Conservation (phyloP, 2,329 filamentous ascomycete genomes). For the Colletotrichum liaoningense region DNA sequence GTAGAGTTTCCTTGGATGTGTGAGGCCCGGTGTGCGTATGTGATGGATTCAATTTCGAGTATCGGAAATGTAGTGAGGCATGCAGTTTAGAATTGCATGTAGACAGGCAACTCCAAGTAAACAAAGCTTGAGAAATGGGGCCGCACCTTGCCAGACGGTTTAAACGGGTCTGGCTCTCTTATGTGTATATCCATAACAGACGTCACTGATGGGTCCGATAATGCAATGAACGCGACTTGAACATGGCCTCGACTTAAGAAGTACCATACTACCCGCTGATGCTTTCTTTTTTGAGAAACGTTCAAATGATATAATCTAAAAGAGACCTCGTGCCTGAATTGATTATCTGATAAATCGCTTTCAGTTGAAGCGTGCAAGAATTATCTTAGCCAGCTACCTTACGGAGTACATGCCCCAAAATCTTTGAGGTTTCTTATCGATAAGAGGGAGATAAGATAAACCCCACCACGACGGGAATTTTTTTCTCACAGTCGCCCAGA, state of each 20-base stretch:
- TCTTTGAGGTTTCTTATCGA: conserved; percentile 17
- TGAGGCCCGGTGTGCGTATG: background rate
- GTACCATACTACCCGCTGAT: background rate
- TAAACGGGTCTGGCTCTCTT: background rate
- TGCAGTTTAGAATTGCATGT: background rate
- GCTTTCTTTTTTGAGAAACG: background rate
- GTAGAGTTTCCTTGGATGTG: background rate
- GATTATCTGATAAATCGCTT: background rate
- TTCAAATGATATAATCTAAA: background rate
- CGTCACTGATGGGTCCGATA: background rate
- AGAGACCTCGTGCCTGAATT: background rate
- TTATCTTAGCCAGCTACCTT: background rate
- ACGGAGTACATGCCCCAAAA: no score
- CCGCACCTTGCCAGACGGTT: background rate
- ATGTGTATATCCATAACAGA: background rate
- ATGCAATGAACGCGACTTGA: background rate
- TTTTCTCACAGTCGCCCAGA: conserved; percentile 18
- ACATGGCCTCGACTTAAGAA: background rate
- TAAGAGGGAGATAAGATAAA: conserved; percentile 32
- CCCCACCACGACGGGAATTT: conserved; percentile 33
- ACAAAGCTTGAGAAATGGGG: conserved; percentile 7
- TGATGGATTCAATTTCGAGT: background rate
- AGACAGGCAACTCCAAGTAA: conserved; percentile 3
- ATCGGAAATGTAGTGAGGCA: background rate
- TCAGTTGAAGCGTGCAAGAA: background rate